phyloP scores from a whole-genome alignment of 2,329 filamentous ascomycete species.

The Calonectria pseudoreteaudii region DNA sequence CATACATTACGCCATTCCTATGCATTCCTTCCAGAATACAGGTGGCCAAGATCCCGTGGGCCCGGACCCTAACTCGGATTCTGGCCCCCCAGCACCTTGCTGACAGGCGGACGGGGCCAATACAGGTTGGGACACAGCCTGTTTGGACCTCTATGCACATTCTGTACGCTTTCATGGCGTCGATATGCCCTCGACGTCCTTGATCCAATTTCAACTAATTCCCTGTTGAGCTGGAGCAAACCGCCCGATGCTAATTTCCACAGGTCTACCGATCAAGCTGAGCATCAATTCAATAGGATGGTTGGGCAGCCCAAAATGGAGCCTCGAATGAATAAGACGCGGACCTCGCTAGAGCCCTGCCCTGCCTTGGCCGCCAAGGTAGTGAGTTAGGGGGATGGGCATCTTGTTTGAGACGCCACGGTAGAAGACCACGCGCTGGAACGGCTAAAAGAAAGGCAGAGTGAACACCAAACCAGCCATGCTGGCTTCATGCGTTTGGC shows the following conservation, averaged over 20 bases:
- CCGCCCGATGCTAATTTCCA: background rate
- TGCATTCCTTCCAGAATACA: constrained; percentile 39
- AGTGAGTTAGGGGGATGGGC: background rate
- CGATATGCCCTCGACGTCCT: background rate
- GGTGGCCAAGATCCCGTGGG: constrained; percentile 28
- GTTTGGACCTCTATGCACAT: constrained; percentile 7
- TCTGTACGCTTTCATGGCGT: background rate
- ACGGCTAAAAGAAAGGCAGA: background rate
- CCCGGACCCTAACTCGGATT: constrained; percentile 32
- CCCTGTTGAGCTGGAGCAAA: background rate
- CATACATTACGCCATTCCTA: constrained; percentile 40
- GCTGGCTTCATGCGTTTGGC: background rate
- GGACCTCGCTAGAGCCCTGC: background rate
- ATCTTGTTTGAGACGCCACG: no score
- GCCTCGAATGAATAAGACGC: background rate
- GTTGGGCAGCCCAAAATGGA: background rate
- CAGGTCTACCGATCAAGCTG: background rate
- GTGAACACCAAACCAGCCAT: background rate
- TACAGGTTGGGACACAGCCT: constrained; percentile 17
- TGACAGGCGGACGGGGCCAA: constrained; percentile 32
- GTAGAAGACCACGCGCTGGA: background rate
- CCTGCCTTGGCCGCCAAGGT: background rate
- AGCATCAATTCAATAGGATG: background rate
- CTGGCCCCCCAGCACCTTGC: constrained; percentile 37
- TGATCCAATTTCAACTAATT: background rate